Evolutionary conservation across 1,139 yeast species (phyloP).

Genomic region (Pichia cactophila): DNA sequence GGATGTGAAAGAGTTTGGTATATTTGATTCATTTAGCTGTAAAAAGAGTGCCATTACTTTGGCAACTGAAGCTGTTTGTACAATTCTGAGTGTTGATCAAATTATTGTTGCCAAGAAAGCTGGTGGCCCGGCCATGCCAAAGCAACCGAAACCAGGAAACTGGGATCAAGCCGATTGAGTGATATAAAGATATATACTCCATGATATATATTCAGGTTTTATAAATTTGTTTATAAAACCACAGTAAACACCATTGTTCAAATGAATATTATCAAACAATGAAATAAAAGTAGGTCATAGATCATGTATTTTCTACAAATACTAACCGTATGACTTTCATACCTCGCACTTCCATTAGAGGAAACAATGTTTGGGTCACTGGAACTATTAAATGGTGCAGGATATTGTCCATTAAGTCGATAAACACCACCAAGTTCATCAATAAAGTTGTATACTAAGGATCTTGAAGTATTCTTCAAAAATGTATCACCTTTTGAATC

Average conservation of each 20-base stretch:
- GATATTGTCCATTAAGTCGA: neutral
- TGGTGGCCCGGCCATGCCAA: conserved; percentile 93
- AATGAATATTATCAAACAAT: neutral
- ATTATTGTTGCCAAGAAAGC: conserved; percentile 93
- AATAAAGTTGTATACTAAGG: conserved; percentile 38
- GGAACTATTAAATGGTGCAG: neutral
- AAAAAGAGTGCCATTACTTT: conserved; percentile 84
- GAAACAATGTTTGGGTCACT: neutral
- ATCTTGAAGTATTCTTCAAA: conserved; percentile 26
- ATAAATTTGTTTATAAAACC: too few species aligned
- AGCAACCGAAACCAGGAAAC: conserved; percentile 84
- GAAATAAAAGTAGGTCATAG: neutral
- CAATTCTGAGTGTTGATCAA: conserved; percentile 85
- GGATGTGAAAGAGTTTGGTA: conserved; percentile 62
- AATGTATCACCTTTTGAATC: conserved; percentile 69
- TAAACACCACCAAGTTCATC: conserved; percentile 34
- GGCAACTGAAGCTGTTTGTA: conserved; percentile 92
- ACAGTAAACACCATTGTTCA: neutral
- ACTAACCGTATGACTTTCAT: neutral
- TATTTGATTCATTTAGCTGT: conserved; percentile 72
- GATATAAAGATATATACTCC: neutral
- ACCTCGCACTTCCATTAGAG: neutral
- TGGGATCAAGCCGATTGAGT: conserved; percentile 90
- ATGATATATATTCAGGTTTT: too few species aligned
- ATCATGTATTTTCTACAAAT: neutral